Conservation (phyloP, 805 yeast genomes). For the Lipomyces orientalis region DNA sequence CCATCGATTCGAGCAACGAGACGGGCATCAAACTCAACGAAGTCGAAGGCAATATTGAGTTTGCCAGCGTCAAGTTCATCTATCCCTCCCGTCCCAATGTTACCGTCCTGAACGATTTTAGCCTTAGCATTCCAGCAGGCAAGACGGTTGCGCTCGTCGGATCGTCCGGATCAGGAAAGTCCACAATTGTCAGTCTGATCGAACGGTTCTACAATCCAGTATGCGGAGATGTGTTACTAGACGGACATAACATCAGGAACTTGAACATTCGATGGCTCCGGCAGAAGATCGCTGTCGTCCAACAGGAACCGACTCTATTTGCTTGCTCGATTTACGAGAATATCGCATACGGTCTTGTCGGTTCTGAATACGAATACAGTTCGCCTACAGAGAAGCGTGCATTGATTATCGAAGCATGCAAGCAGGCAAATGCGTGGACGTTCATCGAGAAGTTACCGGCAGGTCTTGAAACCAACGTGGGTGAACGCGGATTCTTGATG, state of each 20-base stretch:
- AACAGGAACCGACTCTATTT: conserved; percentile 94
- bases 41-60: conserved; percentile 67
- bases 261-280: conserved; percentile 79
- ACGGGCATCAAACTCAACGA: conserved; percentile 38
- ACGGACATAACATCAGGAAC: conserved; percentile 77
- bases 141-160: conserved; percentile 92
- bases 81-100: conserved; percentile 80
- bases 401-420: conserved; percentile 51
- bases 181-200: conserved; percentile 80
- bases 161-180: conserved; percentile 93
- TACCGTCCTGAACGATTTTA: conserved; percentile 76
- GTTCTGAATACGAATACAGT: conserved; percentile 42
- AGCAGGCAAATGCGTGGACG: conserved; percentile 57
- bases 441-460: conserved; percentile 60
- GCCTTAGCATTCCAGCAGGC: conserved; percentile 84
- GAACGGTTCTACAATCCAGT: conserved; percentile 87
- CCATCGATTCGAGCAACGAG: conserved; percentile 42
- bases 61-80: conserved; percentile 86
- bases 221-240: conserved; percentile 75
- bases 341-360: conserved; percentile 71
- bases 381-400: conserved; percentile 48
- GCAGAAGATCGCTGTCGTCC: conserved; percentile 81
- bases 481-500: conserved; percentile 63
- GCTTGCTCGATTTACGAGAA: conserved; percentile 85
- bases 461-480: conserved; percentile 55